phyloP scores from a whole-genome alignment of 2,329 filamentous ascomycete species.

The Venturia nashicola region DNA sequence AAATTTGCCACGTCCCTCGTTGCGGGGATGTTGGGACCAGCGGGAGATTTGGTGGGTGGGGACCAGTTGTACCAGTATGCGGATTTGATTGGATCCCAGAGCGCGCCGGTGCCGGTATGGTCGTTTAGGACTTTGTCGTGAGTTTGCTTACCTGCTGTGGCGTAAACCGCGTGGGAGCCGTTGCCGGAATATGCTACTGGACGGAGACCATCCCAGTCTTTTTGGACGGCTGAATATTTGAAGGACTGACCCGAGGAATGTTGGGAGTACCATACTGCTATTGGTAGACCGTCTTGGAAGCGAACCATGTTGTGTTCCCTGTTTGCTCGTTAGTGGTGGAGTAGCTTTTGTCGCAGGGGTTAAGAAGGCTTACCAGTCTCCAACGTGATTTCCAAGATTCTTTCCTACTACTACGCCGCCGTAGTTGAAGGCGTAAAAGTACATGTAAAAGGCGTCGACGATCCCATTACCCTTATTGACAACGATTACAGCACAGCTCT shows the following conservation, averaged over 20 bases:
- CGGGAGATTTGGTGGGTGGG: constrained; percentile 10
- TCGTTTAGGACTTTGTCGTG: constrained; percentile 44
- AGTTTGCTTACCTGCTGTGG: constrained; percentile 46
- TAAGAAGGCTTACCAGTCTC: constrained; percentile 37
- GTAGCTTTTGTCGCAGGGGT: not conserved
- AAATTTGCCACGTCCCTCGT: not conserved
- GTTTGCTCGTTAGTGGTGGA: constrained; percentile 23
- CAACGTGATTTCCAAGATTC: constrained; percentile 48
- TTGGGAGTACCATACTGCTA: constrained; percentile 50
- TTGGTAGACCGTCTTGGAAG: constrained; percentile 43
- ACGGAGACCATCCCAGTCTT: constrained; percentile 33
- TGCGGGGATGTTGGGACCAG: not conserved
- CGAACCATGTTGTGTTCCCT: constrained; percentile 53
- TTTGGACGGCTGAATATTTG: constrained; percentile 42
- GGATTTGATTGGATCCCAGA: constrained; percentile 48
- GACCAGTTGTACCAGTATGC: constrained; percentile 46
- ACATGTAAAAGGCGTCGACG: constrained; percentile 52
- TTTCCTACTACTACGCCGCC: constrained; percentile 38
- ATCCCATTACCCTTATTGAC: constrained; percentile 41
- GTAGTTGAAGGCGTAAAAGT: constrained; percentile 47
- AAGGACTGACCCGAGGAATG: constrained; percentile 53
- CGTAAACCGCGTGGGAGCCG: constrained; percentile 55
- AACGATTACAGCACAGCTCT: constrained; percentile 42
- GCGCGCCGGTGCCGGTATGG: constrained; percentile 40
- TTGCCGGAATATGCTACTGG: constrained; percentile 47